Evolutionary conservation across 1,284 basidiomycete genomes (phyloP), one percentile per base, ranked within the genome.

Genomic region (Leccinum fuscescens): DNA sequence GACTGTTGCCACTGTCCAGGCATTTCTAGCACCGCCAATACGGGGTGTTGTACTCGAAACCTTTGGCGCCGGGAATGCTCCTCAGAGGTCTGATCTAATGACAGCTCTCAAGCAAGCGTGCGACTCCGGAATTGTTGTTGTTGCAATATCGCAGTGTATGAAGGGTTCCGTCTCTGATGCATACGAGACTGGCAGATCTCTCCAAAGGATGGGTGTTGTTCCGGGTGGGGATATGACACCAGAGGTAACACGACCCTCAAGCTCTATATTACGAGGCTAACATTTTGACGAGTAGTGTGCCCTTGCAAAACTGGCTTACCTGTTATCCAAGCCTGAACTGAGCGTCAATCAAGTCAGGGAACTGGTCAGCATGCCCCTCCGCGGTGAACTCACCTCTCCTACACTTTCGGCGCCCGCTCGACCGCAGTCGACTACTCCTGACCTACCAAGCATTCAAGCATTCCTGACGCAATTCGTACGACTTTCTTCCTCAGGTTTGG

Each of bases 151-250:
- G 0, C 94, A 97, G 70, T 96, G 95, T 71, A 74, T 87, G 14
- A 94, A 91, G 71, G 93, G 92, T 14, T 82, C 88, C 3, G 92
- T 94, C 15, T 89, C 88, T 2, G 84, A 87, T 67, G 83, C 86
- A 6, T 96, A 96, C 67, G 91, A 92, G 70, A 89, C 92, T 14
- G 93, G 94, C 6, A 82, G 88, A 64, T 85, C 86, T 4, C 78
- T 97, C 6, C 78, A 88, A 15, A 82, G 84, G 57, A 81, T 78
- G n/a, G 92, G 93, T 1, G 86, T 94, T 27, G 82, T 93, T 24
- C 82, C 90, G 0, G 92, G 91, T 8, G 86, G 84, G 27, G 94
- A 97, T 73, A 96, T 97, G 94, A 96, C 95, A 1, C 92, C 93
- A 12, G 94, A 97, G 83, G 93, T 92, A 63, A 65, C 74, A 58